Evolutionary conservation across 148 eudicot genomes (phyloP), one percentile per base, ranked within the genome.

Genomic region (Simmondsia chinensis): DNA sequence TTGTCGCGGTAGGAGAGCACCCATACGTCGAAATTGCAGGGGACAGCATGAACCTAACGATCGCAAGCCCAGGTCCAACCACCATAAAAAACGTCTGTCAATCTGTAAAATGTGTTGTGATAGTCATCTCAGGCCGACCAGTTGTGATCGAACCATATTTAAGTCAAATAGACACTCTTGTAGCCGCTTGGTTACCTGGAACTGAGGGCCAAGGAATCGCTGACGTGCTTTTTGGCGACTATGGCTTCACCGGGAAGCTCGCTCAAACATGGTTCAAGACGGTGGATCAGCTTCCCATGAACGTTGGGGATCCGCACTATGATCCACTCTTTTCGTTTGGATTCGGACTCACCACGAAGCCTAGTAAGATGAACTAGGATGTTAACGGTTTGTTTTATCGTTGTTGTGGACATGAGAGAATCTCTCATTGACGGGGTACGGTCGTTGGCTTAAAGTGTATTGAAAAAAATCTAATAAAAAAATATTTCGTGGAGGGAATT

Each of bases 141-240:
- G 60, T 75, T 0, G 74, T 71, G 8, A 56, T 75, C 12, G 62
- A 75, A 47, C 82, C 82, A 5, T 67, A 71, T 12, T 50, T 75
- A 1, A 29, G 39, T 6, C 9, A 10, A 2, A 68, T 75, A 20
- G 57, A 67, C 5, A 77, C 82, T 15, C 64, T 75, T 1, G 82
- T 71, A 7, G 82, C 82, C 2, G 82, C 82, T 34, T 75, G 77
- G 82, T 59, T 75, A 21, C 82, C 82, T 0, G 80, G 80, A 25
- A 67, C 68, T 1, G 74, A 75, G 25, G 82, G 82, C 13, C 77
- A 75, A 22, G 82, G 82, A 47, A 77, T 75, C 21, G 65, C 74
- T 20, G 77, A 75, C 53, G 73, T 71, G 42, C 48, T 75, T 14
- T 75, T 66, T 40, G 81, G 81, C 16, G 71, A 71, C 25, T 71